Evolutionary conservation across 148 eudicot species (phyloP), one percentile per base, ranked within the genome.

Genomic region (Rhododendron simsii): DNA sequence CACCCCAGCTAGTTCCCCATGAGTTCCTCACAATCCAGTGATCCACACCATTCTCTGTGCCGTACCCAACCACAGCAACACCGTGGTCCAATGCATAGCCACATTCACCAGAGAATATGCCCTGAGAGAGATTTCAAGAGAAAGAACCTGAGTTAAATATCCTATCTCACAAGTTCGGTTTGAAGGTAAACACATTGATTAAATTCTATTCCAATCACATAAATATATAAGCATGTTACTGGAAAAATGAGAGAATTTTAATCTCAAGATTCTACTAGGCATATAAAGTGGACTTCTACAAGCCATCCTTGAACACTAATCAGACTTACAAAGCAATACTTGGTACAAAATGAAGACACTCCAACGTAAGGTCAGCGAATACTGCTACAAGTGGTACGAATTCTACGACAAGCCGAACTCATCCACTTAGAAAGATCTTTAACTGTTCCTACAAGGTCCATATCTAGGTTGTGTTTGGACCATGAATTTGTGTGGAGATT

Each of bases 11-110:
- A 0, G 75, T 76, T 8, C 99, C 98, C 99, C 98, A 97, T 6
- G 99, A 97, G 87, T 97, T 97, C 93, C 98, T 91, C 45, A 97
- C 99, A 3, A 92, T 92, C 99, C 98, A 97, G 67, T 95, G 95
- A 63, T 93, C 98, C 16, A 76, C 28, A 3, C 95, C 98, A 3
- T 93, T 87, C 78, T 93, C 96, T 5, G 92, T 87, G 3, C 98
- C 96, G 16, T 97, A 95, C 10, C 98, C 98, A n/a, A 97, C 0
- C 0, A 89, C 99, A 48, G 90, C 99, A 73, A 95, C 99, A 1
- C 95, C 98, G 18, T 97, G 99, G 91, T 95, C 98, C 63, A 94
- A 78, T 2, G 87, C 79, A 93, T 89, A 37, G 55, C 98, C 99
- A 78, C 99, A 95, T 65, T 87, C 59, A 2, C 98, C 98, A 0